Base-by-base conservation (phyloP, 352 stramenopile species). In the Globisporangium heterothallicum region DNA sequence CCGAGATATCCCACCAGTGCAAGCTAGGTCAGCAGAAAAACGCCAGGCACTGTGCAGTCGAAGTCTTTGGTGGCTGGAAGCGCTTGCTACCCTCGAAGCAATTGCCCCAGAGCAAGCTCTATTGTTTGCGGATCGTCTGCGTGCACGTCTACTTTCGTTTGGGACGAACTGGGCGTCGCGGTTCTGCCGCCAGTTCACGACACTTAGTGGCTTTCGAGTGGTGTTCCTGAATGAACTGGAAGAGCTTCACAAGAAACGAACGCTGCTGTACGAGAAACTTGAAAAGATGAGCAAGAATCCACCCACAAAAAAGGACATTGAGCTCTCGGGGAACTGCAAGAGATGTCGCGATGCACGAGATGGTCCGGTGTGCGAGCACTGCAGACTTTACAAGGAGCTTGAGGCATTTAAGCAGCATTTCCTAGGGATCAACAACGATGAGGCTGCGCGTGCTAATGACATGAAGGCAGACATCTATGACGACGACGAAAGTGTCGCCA, bases 361-460 rank as follows among this genome's bases (percentile, higher is more conserved):
- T 13, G 82, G 82, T 1, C 77, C 75, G 0, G 57, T 74, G 16
- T 93, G 82, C 50, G 62, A 55, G 22, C 77, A 93, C 36, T 93
- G 82, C 45, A 66, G 69, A 16, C 56, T 88, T 13, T 86, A 85
- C 57, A 74, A 77, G 35, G 75, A 91, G 24, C 51, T 87, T 5
- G 70, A 85, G 42, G 61, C 61, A 2, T 86, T 75, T 54, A 61
- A 63, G 21, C 67, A 74, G 38, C 75, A 91, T 45, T 61, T 86
- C 26, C 64, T 82, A 7, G 77, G 79, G 0, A 51, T 86, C 27
- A 72, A 86, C 35, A 58, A 47, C 16, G 48, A 58, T 32, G 50
- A 35, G 10, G 26, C 26, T 14, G 19, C 13, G 9, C 9, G 2
- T 6, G 3, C 13, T 3, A 29, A 10, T 24, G 27, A 8, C 21